A percentile compares a stretch with the other conserved stretches of the same genome.
These are phyloP conservation scores for Nothophaeocryptopus gaeumannii DNA, from an alignment of 2,329 filamentous ascomycete genomes.

Conservation along the genomic window DNA sequence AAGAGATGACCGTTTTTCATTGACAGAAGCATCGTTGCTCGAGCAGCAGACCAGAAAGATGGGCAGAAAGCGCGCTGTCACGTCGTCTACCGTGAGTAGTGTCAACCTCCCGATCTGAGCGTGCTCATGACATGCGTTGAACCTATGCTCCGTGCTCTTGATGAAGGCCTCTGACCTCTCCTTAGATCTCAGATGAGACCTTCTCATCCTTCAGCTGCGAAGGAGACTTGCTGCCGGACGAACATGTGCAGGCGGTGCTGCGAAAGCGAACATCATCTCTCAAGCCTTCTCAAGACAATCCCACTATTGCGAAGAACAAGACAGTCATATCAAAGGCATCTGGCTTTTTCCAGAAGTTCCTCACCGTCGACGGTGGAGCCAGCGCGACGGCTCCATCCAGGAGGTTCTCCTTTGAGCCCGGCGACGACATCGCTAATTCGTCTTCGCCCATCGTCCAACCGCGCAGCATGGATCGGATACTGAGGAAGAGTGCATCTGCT, in stretches of 20 bases:
- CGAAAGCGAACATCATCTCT: conserved; percentile 5
- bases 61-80: conserved; percentile 14
- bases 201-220: conserved; percentile 37
- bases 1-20: conserved; percentile 20
- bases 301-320: conserved; percentile 12
- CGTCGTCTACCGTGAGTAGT: conserved; percentile 17
- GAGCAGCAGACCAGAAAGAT: conserved; percentile 18
- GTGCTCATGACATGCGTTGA: no score
- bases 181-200: conserved; percentile 26
- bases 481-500: conserved; percentile 29
- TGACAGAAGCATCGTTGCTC: conserved; percentile 25
- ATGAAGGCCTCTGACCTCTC: no score
- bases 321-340: conserved; percentile 32
- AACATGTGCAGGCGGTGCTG: conserved; percentile 15
- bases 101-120: no score
- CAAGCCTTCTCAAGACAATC: conserved; percentile 3
- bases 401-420: conserved; percentile 46
- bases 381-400: conserved; percentile 17
- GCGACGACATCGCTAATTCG: conserved; percentile 37
- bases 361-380: conserved; percentile 18
- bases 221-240: conserved; percentile 35
- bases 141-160: no score
- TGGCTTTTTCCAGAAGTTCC: conserved; percentile 30
- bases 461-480: conserved; percentile 13
- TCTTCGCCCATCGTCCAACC: not conserved